Evolutionary conservation across 2,329 filamentous ascomycete genomes (phyloP).

Genomic region (Diaporthe velutina): DNA sequence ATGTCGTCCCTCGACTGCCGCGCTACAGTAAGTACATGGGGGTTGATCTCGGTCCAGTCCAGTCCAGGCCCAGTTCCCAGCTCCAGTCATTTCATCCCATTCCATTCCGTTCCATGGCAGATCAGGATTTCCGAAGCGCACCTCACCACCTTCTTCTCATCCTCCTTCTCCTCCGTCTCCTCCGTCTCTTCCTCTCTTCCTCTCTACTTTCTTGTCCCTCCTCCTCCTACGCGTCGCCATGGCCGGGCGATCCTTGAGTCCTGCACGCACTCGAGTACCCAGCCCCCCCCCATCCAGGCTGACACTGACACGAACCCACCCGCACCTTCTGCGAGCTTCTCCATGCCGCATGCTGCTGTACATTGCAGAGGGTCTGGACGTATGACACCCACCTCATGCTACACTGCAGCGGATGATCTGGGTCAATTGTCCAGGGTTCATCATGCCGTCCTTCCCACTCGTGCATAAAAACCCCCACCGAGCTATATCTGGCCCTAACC

Average conservation of each 20-base stretch:
- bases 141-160: not conserved
- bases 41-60: not conserved
- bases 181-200: not conserved
- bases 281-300: not conserved
- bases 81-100: not conserved
- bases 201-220: too few relatives aligned
- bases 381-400: slow-evolving; percentile 27
- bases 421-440: slow-evolving; percentile 7
- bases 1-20: not conserved
- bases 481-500: not conserved
- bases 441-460: slow-evolving; percentile 29
- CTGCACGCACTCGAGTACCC: not conserved
- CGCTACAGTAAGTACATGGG: not conserved
- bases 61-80: too few relatives aligned
- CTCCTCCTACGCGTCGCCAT: not conserved
- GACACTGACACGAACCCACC: slow-evolving; percentile 21
- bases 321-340: slow-evolving; percentile 14
- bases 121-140: not conserved
- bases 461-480: slow-evolving; percentile 12
- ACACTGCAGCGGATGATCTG: slow-evolving; percentile 29
- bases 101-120: not conserved
- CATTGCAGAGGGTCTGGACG: slow-evolving; percentile 21
- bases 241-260: not conserved
- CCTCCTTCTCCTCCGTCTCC: not conserved
- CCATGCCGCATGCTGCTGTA: not conserved